Evolutionary conservation across 352 stramenopile species (phyloP).

Genomic region (Pythium oligandrum): DNA sequence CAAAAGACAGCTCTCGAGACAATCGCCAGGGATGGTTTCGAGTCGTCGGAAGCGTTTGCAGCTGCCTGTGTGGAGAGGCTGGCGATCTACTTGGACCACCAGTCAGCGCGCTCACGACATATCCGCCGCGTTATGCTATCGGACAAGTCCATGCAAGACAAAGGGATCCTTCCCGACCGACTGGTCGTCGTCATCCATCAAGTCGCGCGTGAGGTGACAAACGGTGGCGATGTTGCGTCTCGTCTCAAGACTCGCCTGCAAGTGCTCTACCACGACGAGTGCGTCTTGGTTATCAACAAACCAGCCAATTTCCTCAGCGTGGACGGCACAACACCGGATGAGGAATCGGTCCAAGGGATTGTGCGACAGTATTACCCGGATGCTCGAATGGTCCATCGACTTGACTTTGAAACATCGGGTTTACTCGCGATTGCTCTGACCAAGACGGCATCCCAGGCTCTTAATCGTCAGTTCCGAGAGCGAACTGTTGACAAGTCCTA

Average conservation of each 20-base stretch:
- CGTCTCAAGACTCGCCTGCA: slow-evolving; percentile 19
- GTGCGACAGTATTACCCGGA: slow-evolving; percentile 41
- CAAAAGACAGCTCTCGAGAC: no score
- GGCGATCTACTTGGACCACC: slow-evolving; percentile 10
- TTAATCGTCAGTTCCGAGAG: slow-evolving; percentile 66
- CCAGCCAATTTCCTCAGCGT: slow-evolving; percentile 53
- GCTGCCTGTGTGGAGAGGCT: slow-evolving; percentile 20
- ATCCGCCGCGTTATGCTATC: slow-evolving; percentile 29
- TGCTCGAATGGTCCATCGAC: slow-evolving; percentile 70
- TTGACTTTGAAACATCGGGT: slow-evolving; percentile 73
- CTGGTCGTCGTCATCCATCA: slow-evolving; percentile 44
- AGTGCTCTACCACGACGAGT: slow-evolving; percentile 51
- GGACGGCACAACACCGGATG: slow-evolving; percentile 30
- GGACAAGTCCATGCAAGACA: slow-evolving; percentile 9
- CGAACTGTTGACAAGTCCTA: slow-evolving; percentile 58
- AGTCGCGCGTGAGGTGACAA: slow-evolving; percentile 16
- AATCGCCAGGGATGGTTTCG: slow-evolving; percentile 2
- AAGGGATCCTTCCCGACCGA: slow-evolving; percentile 27
- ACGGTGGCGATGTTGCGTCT: slow-evolving; percentile 1
- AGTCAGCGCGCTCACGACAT: slow-evolving; percentile 9
- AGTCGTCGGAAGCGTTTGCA: slow-evolving; percentile 23
- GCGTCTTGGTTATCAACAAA: slow-evolving; percentile 59
- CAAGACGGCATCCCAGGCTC: slow-evolving; percentile 42
- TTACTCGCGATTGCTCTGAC: slow-evolving; percentile 67
- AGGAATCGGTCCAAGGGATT: slow-evolving; percentile 39